These are phyloP conservation scores for Stachybotrys elegans DNA, from an alignment of 2,329 filamentous ascomycete species.

Conservation along the genomic window DNA sequence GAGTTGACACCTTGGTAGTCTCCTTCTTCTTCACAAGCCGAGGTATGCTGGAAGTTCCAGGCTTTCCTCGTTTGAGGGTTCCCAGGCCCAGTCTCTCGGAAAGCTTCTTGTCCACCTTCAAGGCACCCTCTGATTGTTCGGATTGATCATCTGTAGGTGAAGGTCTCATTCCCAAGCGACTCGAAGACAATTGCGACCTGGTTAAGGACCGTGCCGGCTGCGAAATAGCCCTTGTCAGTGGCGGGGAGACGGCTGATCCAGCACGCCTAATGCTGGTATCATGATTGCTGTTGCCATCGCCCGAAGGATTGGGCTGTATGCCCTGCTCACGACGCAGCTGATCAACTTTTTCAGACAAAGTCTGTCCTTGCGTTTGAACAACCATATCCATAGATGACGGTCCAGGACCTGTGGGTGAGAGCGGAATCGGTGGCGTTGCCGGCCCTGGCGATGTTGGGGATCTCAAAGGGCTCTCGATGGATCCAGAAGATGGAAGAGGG, in stretches of 20 bases:
- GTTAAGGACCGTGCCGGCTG: slow-evolving; percentile 44
- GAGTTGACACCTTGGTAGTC: slow-evolving; percentile 77
- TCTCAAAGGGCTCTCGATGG: slow-evolving; percentile 4
- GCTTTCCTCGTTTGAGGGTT: slow-evolving; percentile 57
- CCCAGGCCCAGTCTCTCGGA: slow-evolving; percentile 65
- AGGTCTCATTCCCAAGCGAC: slow-evolving; percentile 26
- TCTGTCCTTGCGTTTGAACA: slow-evolving; percentile 11
- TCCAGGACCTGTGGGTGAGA: slow-evolving; percentile 14
- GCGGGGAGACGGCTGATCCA: slow-evolving; percentile 42
- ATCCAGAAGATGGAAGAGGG: slow-evolving; percentile 22
- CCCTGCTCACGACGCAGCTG: slow-evolving; percentile 46
- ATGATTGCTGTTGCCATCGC: slow-evolving; percentile 22
- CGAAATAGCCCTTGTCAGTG: slow-evolving; percentile 48
- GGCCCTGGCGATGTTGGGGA: not conserved
- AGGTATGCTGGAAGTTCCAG: slow-evolving; percentile 73
- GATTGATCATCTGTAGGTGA: slow-evolving; percentile 13
- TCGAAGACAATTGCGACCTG: slow-evolving; percentile 34
- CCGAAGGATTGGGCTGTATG: slow-evolving; percentile 20
- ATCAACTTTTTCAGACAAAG: slow-evolving; percentile 37
- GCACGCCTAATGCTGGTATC: slow-evolving; percentile 38
- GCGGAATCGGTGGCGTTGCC: slow-evolving; percentile 11
- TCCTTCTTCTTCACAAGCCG: slow-evolving; percentile 75
- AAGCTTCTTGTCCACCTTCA: slow-evolving; percentile 67
- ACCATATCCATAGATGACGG: slow-evolving; percentile 11
- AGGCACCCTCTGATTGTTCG: slow-evolving; percentile 30